Base-by-base conservation (phyloP, 1,284 basidiomycete species). In the Sparassis latifolia region DNA sequence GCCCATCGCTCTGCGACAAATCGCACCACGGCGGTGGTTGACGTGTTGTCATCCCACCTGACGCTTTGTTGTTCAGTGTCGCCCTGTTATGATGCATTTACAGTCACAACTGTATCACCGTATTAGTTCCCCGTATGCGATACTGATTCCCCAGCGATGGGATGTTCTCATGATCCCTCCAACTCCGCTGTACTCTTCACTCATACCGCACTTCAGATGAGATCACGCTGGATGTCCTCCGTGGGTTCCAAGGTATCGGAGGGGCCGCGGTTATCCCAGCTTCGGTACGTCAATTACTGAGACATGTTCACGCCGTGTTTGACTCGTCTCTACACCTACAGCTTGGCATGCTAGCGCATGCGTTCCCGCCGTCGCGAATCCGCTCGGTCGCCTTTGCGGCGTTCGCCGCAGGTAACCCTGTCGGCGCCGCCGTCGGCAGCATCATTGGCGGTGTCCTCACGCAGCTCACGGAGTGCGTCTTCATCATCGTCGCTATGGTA, bases 271-370 rank as follows among this genome's bases (percentile, higher is more conserved):
- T 76, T 3, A 77, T 88, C 10, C 88, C 87, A 3, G 78, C 87
- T 12, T 75, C 79, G 27, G 84, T 87, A 56, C 59, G 81, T 71
- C n/a, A 10, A 3, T 12, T 35, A 20, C 35, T 41, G 20, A 5
- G 6, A 27, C 33, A 33, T 43, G 37, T 2, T 37, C 35, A 7
- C 35, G 7, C 35, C 35, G 35, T 9, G 35, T 38, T n/a, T 45
- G 41, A 47, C 33, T 37, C 9, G 31, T 49, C 52, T 42, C 31
- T 5, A 2, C 32, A 30, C 37, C 33, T 20, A 4, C 52, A 87
- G 82, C 72, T 92, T 20, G 89, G 90, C 1, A 90, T 89, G 51
- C 75, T 92, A 27, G 89, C 89, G 0, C 76, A 84, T 35, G 71
- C 81, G 0, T 92, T 92, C 61, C 84, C 85, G 20, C 20, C 20